These are phyloP conservation scores for Chaetomium cochliodes DNA, from an alignment of 495 filamentous ascomycete genomes.

Conservation along the genomic window DNA sequence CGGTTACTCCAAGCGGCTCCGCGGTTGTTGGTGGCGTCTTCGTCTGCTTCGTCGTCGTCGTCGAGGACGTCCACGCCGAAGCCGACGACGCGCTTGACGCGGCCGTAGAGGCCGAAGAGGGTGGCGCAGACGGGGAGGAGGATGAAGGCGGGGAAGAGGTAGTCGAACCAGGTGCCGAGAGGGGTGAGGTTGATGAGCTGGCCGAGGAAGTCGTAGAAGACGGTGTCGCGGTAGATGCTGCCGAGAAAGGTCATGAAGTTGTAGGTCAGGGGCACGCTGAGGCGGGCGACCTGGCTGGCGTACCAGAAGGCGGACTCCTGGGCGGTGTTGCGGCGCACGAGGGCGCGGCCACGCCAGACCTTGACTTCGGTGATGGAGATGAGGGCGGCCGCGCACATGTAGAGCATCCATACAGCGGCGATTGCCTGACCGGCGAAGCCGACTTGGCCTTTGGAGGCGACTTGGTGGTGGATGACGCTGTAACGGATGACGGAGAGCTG, in stretches of 20 bases:
- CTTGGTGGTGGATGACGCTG: conserved; percentile 77
- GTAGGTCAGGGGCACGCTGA: conserved; percentile 89
- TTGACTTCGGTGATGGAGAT: conserved; percentile 84
- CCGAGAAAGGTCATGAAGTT: conserved; percentile 92
- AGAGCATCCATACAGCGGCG: conserved; percentile 83
- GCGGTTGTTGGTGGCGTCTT: conserved; percentile 40
- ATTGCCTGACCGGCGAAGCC: conserved; percentile 81
- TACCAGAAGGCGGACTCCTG: conserved; percentile 94
- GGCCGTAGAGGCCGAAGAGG: conserved; percentile 81
- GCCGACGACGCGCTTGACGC: conserved; percentile 71
- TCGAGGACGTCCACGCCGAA: conserved; percentile 75
- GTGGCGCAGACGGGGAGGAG: conserved; percentile 80
- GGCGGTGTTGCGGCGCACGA: conserved; percentile 87
- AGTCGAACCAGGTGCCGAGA: conserved; percentile 80
- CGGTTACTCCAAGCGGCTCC: conserved; percentile 68
- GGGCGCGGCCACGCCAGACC: conserved; percentile 89
- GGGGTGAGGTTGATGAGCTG: conserved; percentile 79
- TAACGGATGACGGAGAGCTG: conserved; percentile 78
- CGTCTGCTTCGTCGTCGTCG: conserved; percentile 71
- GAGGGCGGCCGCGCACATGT: conserved; percentile 83
- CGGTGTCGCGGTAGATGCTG: conserved; percentile 64
- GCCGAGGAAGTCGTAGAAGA: conserved; percentile 86
- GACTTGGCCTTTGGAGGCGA: conserved; percentile 62
- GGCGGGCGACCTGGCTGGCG: conserved; percentile 78
- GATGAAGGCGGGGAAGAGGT: conserved; percentile 82